phyloP scores from a whole-genome alignment of 495 filamentous ascomycete species.

The Neurospora cerealis region DNA sequence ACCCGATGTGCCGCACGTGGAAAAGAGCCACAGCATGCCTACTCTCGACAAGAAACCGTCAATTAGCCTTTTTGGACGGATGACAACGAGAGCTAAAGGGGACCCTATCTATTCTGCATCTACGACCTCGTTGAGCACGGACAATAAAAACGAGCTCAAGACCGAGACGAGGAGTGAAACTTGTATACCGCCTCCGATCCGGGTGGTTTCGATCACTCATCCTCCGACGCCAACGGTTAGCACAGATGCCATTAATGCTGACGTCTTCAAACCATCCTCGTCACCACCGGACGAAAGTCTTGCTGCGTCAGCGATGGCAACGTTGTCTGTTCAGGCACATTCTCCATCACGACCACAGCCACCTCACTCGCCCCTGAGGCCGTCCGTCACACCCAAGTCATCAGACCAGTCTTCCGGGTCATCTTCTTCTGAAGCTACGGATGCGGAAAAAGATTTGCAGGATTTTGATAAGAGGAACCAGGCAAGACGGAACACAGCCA shows the following conservation, averaged over 20 bases:
- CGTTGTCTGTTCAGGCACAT: constrained; percentile 52
- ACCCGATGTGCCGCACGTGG: constrained; percentile 35
- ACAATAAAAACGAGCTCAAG: constrained; percentile 13
- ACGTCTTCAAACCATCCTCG: constrained; percentile 37
- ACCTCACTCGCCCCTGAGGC: constrained; percentile 36
- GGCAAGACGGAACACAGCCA: constrained; percentile 34
- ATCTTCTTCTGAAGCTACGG: constrained; percentile 24
- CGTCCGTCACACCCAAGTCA: constrained; percentile 25
- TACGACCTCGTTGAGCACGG: constrained; percentile 31
- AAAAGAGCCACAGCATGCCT: constrained; percentile 51
- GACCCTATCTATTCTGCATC: constrained; percentile 14
- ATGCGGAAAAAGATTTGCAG: constrained; percentile 26
- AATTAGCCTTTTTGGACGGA: constrained; percentile 31
- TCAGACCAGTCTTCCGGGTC: constrained; percentile 31
- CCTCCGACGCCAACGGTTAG: constrained; percentile 54
- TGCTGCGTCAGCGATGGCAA: constrained; percentile 55
- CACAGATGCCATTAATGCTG: constrained; percentile 51
- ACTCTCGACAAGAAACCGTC: constrained; percentile 12
- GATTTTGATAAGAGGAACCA: constrained; percentile 24
- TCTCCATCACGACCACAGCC: constrained; percentile 42
- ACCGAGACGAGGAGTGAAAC: constrained; percentile 16
- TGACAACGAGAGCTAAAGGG: constrained; percentile 23
- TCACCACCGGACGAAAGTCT: constrained; percentile 40
- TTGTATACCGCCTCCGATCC: constrained; percentile 27
- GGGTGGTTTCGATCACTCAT: constrained; percentile 50